Conservation (phyloP, 768 basidiomycete genomes). For the Agaricus sinodeliciosus region DNA sequence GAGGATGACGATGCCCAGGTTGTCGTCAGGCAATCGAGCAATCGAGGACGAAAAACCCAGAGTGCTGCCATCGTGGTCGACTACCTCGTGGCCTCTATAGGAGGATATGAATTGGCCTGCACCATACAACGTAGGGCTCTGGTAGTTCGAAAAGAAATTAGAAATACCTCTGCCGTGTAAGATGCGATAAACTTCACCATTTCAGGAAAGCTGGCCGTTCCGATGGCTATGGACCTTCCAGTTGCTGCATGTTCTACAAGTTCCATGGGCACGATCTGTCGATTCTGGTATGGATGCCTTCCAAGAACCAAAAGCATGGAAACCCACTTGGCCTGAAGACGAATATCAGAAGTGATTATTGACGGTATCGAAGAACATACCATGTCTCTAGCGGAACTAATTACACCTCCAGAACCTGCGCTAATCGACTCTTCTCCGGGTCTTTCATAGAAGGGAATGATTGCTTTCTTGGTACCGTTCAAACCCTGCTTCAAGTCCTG, state of each 20-base stretch:
- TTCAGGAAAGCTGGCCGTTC: constrained; percentile 30
- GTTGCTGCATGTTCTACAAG: constrained; percentile 30
- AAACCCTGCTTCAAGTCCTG: constrained; percentile 22
- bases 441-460: constrained; percentile 32
- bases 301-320: constrained; percentile 35
- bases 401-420: constrained; percentile 36
- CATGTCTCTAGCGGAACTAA: constrained; percentile 34
- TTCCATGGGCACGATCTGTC: constrained; percentile 27
- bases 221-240: constrained; percentile 26
- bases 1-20: constrained; percentile 30
- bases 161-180: background rate
- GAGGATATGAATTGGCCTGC: constrained; percentile 32
- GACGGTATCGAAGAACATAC: constrained; percentile 16
- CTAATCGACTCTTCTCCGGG: constrained; percentile 32
- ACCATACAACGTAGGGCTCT: constrained; percentile 35
- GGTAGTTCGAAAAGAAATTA: background rate
- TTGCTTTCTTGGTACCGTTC: constrained; percentile 27
- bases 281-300: constrained; percentile 29
- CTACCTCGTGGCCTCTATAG: constrained; percentile 33
- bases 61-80: constrained; percentile 37
- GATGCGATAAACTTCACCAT: constrained; percentile 17
- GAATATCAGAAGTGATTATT: background rate
- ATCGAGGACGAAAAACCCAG: constrained; percentile 29
- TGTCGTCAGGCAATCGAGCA: constrained; percentile 28
- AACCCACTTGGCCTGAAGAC: constrained; percentile 25